Percentiles rank a stretch among this genome's conserved stretches.
Evolutionary conservation across 768 basidiomycete genomes (phyloP).

Genomic region (Tephrocybe sp.): DNA sequence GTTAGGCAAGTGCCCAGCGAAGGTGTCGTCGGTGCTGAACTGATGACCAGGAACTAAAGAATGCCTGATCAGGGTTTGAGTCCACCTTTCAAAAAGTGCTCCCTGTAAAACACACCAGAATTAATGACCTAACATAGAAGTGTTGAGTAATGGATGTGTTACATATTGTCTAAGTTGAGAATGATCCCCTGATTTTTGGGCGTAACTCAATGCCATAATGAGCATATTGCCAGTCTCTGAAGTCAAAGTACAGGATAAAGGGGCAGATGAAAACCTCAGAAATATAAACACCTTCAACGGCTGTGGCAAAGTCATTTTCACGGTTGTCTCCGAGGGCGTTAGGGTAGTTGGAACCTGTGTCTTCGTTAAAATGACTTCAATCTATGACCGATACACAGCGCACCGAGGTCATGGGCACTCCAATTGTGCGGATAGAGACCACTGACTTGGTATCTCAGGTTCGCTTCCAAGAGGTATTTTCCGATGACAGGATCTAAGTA

Average conservation of each 20-base stretch:
- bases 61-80: constrained; percentile 53
- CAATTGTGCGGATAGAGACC: constrained; percentile 66
- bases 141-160: constrained; percentile 5
- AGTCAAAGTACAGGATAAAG: neutral
- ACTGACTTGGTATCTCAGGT: constrained; percentile 65
- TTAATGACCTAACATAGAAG: too few species aligned
- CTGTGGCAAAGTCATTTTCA: constrained; percentile 50
- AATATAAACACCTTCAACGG: constrained; percentile 41
- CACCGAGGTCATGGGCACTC: constrained; percentile 63
- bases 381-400: constrained; percentile 4
- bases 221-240: constrained; percentile 73
- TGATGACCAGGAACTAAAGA: constrained; percentile 54
- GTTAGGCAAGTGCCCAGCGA: constrained; percentile 51
- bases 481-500: constrained; percentile 56
- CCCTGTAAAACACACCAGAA: constrained; percentile 10
- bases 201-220: constrained; percentile 67
- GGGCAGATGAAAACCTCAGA: neutral
- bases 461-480: constrained; percentile 56
- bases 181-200: constrained; percentile 48
- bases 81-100: constrained; percentile 60
- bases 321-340: constrained; percentile 43
- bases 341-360: constrained; percentile 37
- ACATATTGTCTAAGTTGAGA: constrained; percentile 51
- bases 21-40: constrained; percentile 49
- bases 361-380: neutral